Evolutionary conservation across 2,329 filamentous ascomycete genomes (phyloP), one percentile per base, ranked within the genome.

Genomic region (Sclerotinia minor): DNA sequence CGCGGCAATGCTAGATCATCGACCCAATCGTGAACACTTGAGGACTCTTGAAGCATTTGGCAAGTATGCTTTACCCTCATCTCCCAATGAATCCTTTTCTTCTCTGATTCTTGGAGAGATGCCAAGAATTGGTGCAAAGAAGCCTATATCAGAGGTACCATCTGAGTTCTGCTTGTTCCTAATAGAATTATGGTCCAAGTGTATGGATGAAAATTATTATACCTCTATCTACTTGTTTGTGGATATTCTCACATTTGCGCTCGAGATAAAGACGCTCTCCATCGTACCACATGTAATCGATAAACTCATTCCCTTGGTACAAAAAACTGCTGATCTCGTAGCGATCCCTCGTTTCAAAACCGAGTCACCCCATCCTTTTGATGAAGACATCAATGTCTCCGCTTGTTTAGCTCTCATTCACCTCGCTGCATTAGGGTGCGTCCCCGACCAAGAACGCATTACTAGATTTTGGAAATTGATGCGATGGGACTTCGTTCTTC

Each of bases 21-120:
- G 73, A 50, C 65, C 75, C 41, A 59, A 72, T 63, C 82, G 82
- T 57, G 81, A 82, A 21, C 83, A 85, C 53, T 83, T 87, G 3
- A 83, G 89, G 21, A 88, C 87, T 0, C 85, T 94, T 57, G 90
- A 94, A 73, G 82, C 85, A 2, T 80, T 94, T 21, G 83, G 88
- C 9, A 85, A 85, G 58, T 87, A 88, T 76, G 77, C 81, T 5
- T 88, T 92, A 65, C 88, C 89, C 1, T 90, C 90, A 0, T 81
- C 86, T n/a, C 83, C 85, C 1, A 77, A 79, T 0, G 83, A 83
- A 57, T 89, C 87, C 0, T 81, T 94, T 8, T 86, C 90, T 0
- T 86, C 90, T 3, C 81, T 88, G 29, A 84, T 94, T 41, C 84
- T 92, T 65, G 87, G 91, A 70, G 84, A 84, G 55, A 78, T 94